Evolutionary conservation across 768 basidiomycete genomes (phyloP).

Genomic region (Xerocomellus dryophilus): DNA sequence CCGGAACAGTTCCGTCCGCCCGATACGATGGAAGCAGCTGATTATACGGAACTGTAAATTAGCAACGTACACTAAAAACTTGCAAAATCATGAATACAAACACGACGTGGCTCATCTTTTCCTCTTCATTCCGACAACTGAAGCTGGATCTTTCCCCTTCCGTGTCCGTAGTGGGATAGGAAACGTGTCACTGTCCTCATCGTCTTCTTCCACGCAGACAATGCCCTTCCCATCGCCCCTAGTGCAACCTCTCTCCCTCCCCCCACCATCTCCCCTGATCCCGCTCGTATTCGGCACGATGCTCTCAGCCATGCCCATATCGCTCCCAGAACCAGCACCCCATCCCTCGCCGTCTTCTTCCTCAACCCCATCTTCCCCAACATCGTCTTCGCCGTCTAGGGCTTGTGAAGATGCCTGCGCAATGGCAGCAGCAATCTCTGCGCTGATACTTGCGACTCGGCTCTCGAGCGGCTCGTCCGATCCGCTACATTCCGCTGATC

Average conservation of each 20-base stretch:
- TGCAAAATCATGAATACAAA: background rate
- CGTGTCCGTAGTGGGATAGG: slow-evolving; percentile 68
- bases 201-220: slow-evolving; percentile 48
- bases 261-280: slow-evolving; percentile 44
- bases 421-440: slow-evolving; percentile 76
- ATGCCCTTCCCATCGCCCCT: slow-evolving; percentile 11
- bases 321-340: slow-evolving; percentile 48
- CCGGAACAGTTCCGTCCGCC: slow-evolving; percentile 17
- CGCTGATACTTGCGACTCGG: slow-evolving; percentile 73
- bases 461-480: slow-evolving; percentile 51
- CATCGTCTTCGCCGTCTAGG: slow-evolving; percentile 56
- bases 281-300: slow-evolving; percentile 63
- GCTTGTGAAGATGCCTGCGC: slow-evolving; percentile 66
- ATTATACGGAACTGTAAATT: slow-evolving; percentile 20
- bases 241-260: background rate
- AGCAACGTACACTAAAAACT: slow-evolving; percentile 14
- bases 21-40: background rate
- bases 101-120: slow-evolving; percentile 50
- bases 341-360: slow-evolving; percentile 41
- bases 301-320: slow-evolving; percentile 45
- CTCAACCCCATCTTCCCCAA: slow-evolving; percentile 36
- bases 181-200: slow-evolving; percentile 69
- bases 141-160: slow-evolving; percentile 54
- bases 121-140: slow-evolving; percentile 53
- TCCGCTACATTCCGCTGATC: slow-evolving; percentile 30